These are phyloP conservation scores for Taxawa tesnikishii DNA, from an alignment of 2,329 filamentous ascomycete species.

Conservation along the genomic window DNA sequence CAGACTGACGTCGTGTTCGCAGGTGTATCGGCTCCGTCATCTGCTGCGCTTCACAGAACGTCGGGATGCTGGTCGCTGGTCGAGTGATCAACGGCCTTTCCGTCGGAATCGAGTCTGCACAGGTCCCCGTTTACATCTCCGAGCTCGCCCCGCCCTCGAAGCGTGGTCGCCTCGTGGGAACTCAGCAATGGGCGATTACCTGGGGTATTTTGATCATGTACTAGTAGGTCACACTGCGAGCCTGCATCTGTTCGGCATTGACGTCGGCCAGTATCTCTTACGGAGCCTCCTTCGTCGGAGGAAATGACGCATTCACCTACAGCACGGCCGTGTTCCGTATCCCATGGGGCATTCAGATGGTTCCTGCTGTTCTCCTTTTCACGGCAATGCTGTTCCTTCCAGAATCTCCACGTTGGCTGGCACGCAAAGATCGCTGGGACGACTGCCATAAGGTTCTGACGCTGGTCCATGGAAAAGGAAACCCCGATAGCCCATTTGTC, in stretches of 20 bases:
- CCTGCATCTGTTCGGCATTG: no score
- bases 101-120: slow-evolving; percentile 80
- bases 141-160: slow-evolving; percentile 51
- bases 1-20: slow-evolving; percentile 15
- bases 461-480: slow-evolving; percentile 27
- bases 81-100: slow-evolving; percentile 72
- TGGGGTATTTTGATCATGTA: slow-evolving; percentile 58
- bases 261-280: no score
- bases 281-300: no score
- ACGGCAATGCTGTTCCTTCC: slow-evolving; percentile 34
- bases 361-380: slow-evolving; percentile 32
- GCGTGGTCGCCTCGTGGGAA: slow-evolving; percentile 46
- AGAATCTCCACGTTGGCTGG: slow-evolving; percentile 34
- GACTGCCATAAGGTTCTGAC: slow-evolving; percentile 28
- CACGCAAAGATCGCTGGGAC: slow-evolving; percentile 32
- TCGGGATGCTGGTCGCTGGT: slow-evolving; percentile 42
- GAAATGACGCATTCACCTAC: no score
- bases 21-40: slow-evolving; percentile 33
- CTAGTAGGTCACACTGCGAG: no score
- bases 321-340: slow-evolving; percentile 48
- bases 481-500: slow-evolving; percentile 41
- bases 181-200: slow-evolving; percentile 61
- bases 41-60: slow-evolving; percentile 22
- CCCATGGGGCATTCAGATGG: slow-evolving; percentile 43
- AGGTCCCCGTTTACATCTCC: slow-evolving; percentile 87